Evolutionary conservation across 1,284 basidiomycete genomes (phyloP).

Genomic region (Ustilago curta): DNA sequence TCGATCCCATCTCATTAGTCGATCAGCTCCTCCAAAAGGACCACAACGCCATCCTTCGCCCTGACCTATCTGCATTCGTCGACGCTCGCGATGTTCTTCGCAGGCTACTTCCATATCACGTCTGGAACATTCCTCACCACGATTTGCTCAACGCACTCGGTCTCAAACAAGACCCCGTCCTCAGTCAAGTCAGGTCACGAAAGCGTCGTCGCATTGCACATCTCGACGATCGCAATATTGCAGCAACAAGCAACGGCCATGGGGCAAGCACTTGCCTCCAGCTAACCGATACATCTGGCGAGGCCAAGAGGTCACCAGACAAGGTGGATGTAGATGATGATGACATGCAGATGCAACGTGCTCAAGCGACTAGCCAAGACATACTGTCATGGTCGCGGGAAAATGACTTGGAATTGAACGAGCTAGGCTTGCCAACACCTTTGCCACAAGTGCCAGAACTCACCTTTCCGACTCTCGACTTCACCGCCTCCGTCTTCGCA

Average conservation of each 20-base stretch:
- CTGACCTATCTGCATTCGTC: slow-evolving; percentile 59
- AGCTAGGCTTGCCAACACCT: slow-evolving; percentile 33
- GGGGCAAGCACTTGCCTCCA: not conserved
- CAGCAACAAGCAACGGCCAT: not conserved
- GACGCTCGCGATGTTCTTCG: slow-evolving; percentile 56
- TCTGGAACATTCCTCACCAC: slow-evolving; percentile 63
- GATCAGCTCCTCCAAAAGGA: slow-evolving; percentile 32
- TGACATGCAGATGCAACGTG: slow-evolving; percentile 2
- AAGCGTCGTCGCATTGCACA: slow-evolving; percentile 40
- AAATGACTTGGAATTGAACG: slow-evolving; percentile 18
- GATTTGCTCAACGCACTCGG: slow-evolving; percentile 47
- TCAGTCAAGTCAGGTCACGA: slow-evolving; percentile 22
- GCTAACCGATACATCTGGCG: not conserved
- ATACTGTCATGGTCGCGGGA: not conserved
- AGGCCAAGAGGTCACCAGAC: slow-evolving; percentile 2
- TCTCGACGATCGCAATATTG: slow-evolving; percentile 6
- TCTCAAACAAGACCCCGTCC: slow-evolving; percentile 35
- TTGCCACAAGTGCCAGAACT: slow-evolving; percentile 37
- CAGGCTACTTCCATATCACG: slow-evolving; percentile 64
- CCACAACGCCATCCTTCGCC: slow-evolving; percentile 53
- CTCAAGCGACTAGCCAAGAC: not conserved
- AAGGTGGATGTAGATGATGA: not conserved
- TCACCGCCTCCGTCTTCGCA: slow-evolving; percentile 44
- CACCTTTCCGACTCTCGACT: slow-evolving; percentile 44
- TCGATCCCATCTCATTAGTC: slow-evolving; percentile 15